These are phyloP conservation scores for Sungouiella blattae DNA, from an alignment of 805 yeast species.

Conservation along the genomic window DNA sequence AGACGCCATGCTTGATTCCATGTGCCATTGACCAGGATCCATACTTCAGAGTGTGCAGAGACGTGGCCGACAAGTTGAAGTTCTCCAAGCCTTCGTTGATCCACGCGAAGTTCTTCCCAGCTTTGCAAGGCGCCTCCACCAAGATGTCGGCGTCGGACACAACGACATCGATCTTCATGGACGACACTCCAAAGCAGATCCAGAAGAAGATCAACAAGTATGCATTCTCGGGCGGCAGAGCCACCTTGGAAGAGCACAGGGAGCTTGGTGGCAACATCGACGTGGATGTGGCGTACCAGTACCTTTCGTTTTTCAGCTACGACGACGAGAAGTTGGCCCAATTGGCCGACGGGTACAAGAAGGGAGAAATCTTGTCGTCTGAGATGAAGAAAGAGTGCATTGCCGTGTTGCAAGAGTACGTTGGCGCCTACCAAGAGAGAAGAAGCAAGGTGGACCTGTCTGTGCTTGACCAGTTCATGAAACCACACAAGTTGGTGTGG, in stretches of 20 bases:
- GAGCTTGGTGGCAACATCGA: constrained; percentile 90
- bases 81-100: constrained; percentile 87
- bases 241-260: constrained; percentile 86
- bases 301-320: constrained; percentile 81
- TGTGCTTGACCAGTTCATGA: constrained; percentile 67
- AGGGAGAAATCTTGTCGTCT: constrained; percentile 84
- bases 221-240: constrained; percentile 94
- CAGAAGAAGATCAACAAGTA: constrained; percentile 93
- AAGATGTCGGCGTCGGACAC: constrained; percentile 97
- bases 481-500: constrained; percentile 74
- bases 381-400: constrained; percentile 90
- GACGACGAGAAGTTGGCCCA: constrained; percentile 77
- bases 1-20: constrained; percentile 95
- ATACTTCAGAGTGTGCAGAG: constrained; percentile 94
- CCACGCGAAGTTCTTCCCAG: constrained; percentile 97
- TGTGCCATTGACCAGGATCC: constrained; percentile 99
- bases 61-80: constrained; percentile 90
- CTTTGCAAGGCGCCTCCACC: constrained; percentile 91
- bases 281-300: constrained; percentile 92
- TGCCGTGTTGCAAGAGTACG: constrained; percentile 73
- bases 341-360: constrained; percentile 61
- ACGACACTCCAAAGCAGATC: constrained; percentile 88
- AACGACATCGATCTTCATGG: constrained; percentile 89
- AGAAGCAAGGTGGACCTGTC: constrained; percentile 65
- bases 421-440: constrained; percentile 75